Evolutionary conservation across 306 rosid genomes (phyloP), one percentile per base, ranked within the genome.

Genomic region (Pterocarpus macrocarpus): DNA sequence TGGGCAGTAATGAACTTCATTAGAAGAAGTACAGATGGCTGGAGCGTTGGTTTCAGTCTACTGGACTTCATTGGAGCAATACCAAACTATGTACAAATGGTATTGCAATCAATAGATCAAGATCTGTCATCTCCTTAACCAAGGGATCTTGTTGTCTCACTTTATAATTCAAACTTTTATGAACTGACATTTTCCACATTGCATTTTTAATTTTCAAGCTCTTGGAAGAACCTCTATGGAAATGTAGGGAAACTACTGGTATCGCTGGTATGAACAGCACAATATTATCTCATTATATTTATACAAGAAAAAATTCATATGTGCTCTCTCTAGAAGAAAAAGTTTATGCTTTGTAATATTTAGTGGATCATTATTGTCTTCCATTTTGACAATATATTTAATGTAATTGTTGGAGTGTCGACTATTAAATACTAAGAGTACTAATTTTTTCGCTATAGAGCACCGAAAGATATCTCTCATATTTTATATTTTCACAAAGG

Each of bases 181-280:
- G 15, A 76, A 73, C 4, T 64, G 5, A 76, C 35, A n/a, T 22
- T 22, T 44, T 65, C 49, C 58, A 87, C 57, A 59, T 49, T 49
- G 55, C 28, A 35, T 45, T 5, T 55, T 68, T 41, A 1, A 30
- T 85, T 80, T 86, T 11, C 89, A 90, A 95, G 62, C 85, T 92
- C 97, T 58, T 90, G 89, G 98, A 89, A 89, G 73, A 91, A 91
- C 84, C 86, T 91, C 12, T 94, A 84, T 71, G 98, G 97, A 35
- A 94, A 94, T 69, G 85, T 94, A 44, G 98, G 95, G 36, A 94
- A 94, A 87, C 76, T 91, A 38, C 15, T 91, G 73, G 89, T 94
- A 13, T 83, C 98, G 69, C 76, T 91, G 95, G 97, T 91, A 93
- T 44, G 88, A 33, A 77, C 39, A 86, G 83, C 30, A 87, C 39